These are phyloP conservation scores for Lactarius vividus DNA, from an alignment of 768 basidiomycete genomes.

Conservation along the genomic window DNA sequence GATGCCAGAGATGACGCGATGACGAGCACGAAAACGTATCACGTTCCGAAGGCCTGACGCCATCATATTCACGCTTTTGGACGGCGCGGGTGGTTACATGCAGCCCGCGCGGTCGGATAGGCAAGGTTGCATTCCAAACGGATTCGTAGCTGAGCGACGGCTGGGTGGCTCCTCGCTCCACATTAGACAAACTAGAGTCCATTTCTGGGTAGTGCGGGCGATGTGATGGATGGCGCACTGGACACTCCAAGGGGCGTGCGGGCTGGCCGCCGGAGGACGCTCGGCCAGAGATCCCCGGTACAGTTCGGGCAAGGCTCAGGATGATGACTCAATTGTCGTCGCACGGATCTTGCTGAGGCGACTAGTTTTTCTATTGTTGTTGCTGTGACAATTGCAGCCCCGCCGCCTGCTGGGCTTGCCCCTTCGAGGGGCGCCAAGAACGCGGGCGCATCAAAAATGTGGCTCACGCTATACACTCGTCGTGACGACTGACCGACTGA, in stretches of 20 bases:
- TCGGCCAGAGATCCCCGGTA: background rate
- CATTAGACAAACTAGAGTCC: background rate
- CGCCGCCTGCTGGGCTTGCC: background rate
- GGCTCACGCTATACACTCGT: background rate
- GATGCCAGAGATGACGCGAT: background rate
- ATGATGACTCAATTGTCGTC: background rate
- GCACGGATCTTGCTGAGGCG: background rate
- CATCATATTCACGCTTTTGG: background rate
- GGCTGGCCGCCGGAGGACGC: background rate
- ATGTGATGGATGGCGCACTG: background rate
- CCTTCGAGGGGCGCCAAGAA: background rate
- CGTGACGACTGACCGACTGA: background rate
- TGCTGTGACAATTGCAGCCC: background rate
- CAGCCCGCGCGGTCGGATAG: background rate
- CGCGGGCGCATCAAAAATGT: background rate
- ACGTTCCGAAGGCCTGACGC: background rate
- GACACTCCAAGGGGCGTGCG: background rate
- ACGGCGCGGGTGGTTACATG: background rate
- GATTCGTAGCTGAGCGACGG: background rate
- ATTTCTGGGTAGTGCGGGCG: background rate
- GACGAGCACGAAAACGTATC: background rate
- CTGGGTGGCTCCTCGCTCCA: background rate
- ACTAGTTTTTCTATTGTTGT: background rate
- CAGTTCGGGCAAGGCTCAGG: background rate
- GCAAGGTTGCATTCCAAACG: background rate